Conservation (phyloP, 768 basidiomycete genomes). For the Boletus rubroflammeus region DNA sequence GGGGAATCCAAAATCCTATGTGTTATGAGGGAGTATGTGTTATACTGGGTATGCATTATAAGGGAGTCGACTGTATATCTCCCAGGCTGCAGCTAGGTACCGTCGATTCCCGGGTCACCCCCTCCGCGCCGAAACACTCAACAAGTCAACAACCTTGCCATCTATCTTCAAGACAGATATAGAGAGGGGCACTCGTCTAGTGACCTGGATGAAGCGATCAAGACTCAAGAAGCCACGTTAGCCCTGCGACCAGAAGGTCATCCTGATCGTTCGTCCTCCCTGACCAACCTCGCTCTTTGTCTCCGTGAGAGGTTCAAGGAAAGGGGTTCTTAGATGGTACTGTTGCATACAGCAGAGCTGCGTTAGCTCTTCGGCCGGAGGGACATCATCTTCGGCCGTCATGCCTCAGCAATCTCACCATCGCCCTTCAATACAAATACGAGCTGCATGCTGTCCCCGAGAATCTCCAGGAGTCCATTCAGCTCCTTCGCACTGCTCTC, state of each 20-base stretch:
- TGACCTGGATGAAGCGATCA: conserved; percentile 7
- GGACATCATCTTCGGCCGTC: background rate
- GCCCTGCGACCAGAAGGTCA: background rate
- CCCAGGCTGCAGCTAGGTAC: too few relatives aligned
- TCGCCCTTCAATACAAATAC: background rate
- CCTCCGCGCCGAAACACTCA: conserved; percentile 7
- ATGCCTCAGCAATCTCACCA: background rate
- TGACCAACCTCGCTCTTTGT: conserved; percentile 2
- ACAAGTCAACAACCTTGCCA: conserved; percentile 15
- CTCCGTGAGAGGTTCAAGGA: background rate
- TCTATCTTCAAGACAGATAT: background rate
- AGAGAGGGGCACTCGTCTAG: background rate
- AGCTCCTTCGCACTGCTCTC: background rate
- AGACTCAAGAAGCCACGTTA: conserved; percentile 4
- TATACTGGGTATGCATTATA: too few relatives aligned
- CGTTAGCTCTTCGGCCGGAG: background rate
- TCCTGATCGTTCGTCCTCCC: background rate
- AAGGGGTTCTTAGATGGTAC: background rate
- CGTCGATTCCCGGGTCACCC: too few relatives aligned
- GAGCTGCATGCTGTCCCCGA: background rate
- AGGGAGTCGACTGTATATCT: too few relatives aligned
- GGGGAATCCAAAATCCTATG: too few relatives aligned
- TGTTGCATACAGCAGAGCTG: background rate
- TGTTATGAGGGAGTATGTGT: too few relatives aligned
- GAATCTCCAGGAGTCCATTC: background rate